phyloP scores from a whole-genome alignment of 805 yeast species.

The Kuraishia ogatae region DNA sequence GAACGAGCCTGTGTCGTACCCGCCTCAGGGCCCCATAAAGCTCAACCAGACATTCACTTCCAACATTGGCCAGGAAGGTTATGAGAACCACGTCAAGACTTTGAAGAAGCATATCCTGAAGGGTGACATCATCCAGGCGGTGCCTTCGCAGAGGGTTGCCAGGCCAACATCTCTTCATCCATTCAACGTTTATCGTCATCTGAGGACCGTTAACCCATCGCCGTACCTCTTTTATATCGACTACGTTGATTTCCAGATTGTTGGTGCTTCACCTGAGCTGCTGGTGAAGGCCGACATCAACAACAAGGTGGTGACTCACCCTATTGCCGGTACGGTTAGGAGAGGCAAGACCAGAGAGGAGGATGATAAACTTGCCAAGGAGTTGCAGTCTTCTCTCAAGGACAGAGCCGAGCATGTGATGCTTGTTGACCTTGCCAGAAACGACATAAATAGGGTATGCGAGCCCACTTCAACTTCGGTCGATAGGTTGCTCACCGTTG shows the following conservation, averaged over 20 bases:
- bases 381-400: constrained; percentile 66
- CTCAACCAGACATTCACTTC: constrained; percentile 67
- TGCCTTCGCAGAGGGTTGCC: constrained; percentile 94
- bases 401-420: constrained; percentile 98
- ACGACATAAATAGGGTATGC: constrained; percentile 93
- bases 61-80: constrained; percentile 90
- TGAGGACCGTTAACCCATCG: constrained; percentile 94
- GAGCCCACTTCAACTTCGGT: constrained; percentile 77
- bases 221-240: constrained; percentile 95
- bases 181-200: constrained; percentile 89
- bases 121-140: constrained; percentile 97
- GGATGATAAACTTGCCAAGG: constrained; percentile 75
- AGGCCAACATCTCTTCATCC: constrained; percentile 95
- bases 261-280: constrained; percentile 96
- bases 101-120: constrained; percentile 75
- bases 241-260: constrained; percentile 83
- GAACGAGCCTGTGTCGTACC: constrained; percentile 41
- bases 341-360: constrained; percentile 90
- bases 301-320: constrained; percentile 82
- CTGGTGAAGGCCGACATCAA: constrained; percentile 72
- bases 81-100: constrained; percentile 68
- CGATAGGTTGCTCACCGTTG: constrained; percentile 82
- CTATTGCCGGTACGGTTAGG: constrained; percentile 93
- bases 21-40: constrained; percentile 68
- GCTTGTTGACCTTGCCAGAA: constrained; percentile 96